A percentile compares a stretch with the other conserved stretches of the same genome.
phyloP scores from a whole-genome alignment of 2,329 filamentous ascomycete genomes.

The Juglanconis oblonga region DNA sequence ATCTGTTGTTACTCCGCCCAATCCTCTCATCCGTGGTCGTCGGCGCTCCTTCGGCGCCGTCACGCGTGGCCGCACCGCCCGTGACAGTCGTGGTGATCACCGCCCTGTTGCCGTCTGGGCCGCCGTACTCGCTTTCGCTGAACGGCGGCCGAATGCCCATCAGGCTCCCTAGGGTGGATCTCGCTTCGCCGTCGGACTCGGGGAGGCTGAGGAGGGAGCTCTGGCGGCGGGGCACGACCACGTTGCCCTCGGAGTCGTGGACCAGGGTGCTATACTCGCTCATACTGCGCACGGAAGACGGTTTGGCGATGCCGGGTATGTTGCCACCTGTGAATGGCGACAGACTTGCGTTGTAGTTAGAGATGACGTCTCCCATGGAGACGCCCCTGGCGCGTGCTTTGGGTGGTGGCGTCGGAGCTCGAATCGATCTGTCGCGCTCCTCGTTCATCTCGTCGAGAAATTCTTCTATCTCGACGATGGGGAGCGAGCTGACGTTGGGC shows the following conservation, averaged over 20 bases:
- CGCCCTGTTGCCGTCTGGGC: background rate
- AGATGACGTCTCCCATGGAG: background rate
- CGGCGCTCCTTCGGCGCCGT: background rate
- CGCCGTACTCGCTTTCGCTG: background rate
- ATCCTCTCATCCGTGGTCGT: background rate
- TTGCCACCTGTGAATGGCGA: background rate
- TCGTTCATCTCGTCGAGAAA: conserved; percentile 25
- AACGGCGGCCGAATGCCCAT: conserved; percentile 2
- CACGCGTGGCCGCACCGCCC: background rate
- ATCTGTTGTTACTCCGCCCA: background rate
- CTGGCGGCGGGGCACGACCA: conserved; percentile 7
- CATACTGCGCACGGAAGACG: conserved; percentile 11
- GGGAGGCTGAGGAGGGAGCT: conserved; percentile 12
- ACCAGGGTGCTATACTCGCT: conserved; percentile 11
- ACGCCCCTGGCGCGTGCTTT: conserved; percentile 21
- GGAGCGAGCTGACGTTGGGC: conserved; percentile 22
- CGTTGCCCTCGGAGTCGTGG: conserved; percentile 9
- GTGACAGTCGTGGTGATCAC: conserved; percentile 10
- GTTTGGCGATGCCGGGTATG: background rate
- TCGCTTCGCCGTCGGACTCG: conserved; percentile 13
- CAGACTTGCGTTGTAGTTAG: background rate
- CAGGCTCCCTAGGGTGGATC: conserved; percentile 12
- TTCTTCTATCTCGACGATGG: conserved; percentile 30
- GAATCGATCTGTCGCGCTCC: conserved; percentile 18
- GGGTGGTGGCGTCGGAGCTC: conserved; percentile 27